Conservation (phyloP, 768 basidiomycete genomes). For the Jaapia argillacea region DNA sequence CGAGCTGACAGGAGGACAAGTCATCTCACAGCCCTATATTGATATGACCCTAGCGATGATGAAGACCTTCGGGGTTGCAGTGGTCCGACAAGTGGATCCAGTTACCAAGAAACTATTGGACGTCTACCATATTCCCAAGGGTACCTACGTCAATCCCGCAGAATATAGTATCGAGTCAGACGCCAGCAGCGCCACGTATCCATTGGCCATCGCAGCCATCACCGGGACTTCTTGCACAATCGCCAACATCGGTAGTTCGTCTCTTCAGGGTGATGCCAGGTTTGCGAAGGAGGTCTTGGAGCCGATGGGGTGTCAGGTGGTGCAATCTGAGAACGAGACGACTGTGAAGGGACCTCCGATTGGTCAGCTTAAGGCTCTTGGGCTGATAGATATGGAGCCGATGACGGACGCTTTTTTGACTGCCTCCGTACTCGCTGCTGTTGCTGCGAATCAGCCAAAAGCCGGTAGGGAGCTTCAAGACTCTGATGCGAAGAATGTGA, state of each 20-base stretch:
- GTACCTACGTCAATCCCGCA: slow-evolving; percentile 65
- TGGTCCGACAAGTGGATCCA: slow-evolving; percentile 53
- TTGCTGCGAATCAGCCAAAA: slow-evolving; percentile 39
- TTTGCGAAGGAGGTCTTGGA: slow-evolving; percentile 91
- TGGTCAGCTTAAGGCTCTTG: slow-evolving; percentile 73
- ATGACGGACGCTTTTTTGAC: slow-evolving; percentile 99
- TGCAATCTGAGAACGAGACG: slow-evolving; percentile 81
- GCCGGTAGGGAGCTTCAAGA: slow-evolving; percentile 34
- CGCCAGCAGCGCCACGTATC: slow-evolving; percentile 93
- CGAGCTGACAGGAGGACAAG: slow-evolving; percentile 86
- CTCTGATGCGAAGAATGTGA: slow-evolving; percentile 29
- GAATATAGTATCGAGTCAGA: slow-evolving; percentile 91
- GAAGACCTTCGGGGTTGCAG: slow-evolving; percentile 80
- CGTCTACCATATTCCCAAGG: slow-evolving; percentile 81
- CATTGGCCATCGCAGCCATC: slow-evolving; percentile 92
- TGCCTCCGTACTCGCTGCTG: slow-evolving; percentile 85
- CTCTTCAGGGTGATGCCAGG: slow-evolving; percentile 93
- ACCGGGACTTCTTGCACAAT: slow-evolving; percentile 97
- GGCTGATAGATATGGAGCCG: slow-evolving; percentile 93
- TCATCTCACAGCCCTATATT: slow-evolving; percentile 98
- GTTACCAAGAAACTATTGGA: slow-evolving; percentile 55
- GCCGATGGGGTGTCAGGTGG: slow-evolving; percentile 90
- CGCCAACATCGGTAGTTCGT: slow-evolving; percentile 79
- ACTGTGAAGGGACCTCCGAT: slow-evolving; percentile 86
- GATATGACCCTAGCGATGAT: slow-evolving; percentile 99